Percentiles rank a stretch among this genome's conserved stretches.
Evolutionary conservation across 306 rosid genomes (phyloP).

Genomic region (Cercis canadensis): DNA sequence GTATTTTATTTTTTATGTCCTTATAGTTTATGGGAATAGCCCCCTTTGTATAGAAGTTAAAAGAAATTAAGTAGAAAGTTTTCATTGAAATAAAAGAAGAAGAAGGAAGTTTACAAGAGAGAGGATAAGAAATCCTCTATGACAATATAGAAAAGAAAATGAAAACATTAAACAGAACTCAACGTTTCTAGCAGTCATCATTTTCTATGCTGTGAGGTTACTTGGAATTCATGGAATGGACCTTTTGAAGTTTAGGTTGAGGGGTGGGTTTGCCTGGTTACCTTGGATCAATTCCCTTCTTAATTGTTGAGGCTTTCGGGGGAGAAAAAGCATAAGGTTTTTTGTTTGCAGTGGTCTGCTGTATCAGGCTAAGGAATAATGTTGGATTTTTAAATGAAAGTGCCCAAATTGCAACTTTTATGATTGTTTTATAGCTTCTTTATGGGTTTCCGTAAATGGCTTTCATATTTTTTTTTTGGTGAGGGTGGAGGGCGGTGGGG

Average conservation of each 20-base stretch:
- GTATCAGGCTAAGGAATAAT: neutral
- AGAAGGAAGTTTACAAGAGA: neutral
- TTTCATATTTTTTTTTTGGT: neutral
- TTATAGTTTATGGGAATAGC: too few relatives aligned
- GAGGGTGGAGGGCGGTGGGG: neutral
- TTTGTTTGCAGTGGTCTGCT: too few relatives aligned
- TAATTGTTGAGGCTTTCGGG: neutral
- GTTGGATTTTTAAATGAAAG: neutral
- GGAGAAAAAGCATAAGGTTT: too few relatives aligned
- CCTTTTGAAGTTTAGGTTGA: neutral
- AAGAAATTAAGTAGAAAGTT: too few relatives aligned
- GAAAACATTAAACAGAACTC: neutral
- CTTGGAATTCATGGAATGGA: neutral
- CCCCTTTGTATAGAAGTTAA: too few relatives aligned
- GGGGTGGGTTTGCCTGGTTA: neutral
- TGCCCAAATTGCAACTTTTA: too few relatives aligned
- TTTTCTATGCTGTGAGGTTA: neutral
- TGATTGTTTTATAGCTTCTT: neutral
- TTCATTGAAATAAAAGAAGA: neutral
- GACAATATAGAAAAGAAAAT: neutral
- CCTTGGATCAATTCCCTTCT: neutral
- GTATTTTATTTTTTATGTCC: conserved; percentile 41
- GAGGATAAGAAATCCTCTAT: neutral
- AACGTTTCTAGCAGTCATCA: neutral
- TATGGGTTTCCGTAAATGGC: neutral